Base-by-base conservation (phyloP, 345 rosid species). In the Linum tenue region DNA sequence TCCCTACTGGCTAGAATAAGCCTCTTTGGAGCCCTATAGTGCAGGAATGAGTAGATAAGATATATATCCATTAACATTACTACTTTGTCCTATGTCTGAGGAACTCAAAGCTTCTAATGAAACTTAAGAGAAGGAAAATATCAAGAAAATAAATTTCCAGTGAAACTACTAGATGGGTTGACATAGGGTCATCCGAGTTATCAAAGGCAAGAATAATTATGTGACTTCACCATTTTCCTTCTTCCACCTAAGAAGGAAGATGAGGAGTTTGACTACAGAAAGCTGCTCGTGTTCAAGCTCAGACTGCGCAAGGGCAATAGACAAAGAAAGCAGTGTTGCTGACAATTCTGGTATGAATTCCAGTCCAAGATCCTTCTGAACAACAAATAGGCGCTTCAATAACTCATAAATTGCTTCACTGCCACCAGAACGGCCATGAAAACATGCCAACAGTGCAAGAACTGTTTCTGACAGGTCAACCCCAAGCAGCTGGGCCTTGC, bases 231-330 rank as follows among this genome's bases (percentile, higher is more conserved):
- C 96, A n/a, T 68, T 77, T 79, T 78, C 81, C 63, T 59, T 48
- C 76, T 92, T 89, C 98, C 98, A 92, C 67, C 71, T 77, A 61
- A 92, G 69, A 62, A 92, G 78, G 68, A 83, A 82, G 69, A 78
- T 77, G 69, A 90, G 74, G 63, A 92, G 75, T 56, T 82, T 87
- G 72, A 92, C 56, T 66, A 86, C 59, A 69, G 87, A 79, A 60
- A 92, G 79, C 67, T 87, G 92, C 56, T 92, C 96, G 6, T 89
- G 95, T 74, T 92, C 98, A 40, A 89, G 84, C 66, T 72, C 92
- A 17, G 90, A 84, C 43, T 82, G 80, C 63, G 78, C 64, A 66
- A 92, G 88, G 70, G 81, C 68, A 70, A 67, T 44, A 76, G 83
- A 72, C 63, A 89, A 74, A 61, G 90, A 89, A 59, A 82, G 78